Evolutionary conservation across 495 filamentous ascomycete species (phyloP).

Genomic region (Penicillium malachiteum): DNA sequence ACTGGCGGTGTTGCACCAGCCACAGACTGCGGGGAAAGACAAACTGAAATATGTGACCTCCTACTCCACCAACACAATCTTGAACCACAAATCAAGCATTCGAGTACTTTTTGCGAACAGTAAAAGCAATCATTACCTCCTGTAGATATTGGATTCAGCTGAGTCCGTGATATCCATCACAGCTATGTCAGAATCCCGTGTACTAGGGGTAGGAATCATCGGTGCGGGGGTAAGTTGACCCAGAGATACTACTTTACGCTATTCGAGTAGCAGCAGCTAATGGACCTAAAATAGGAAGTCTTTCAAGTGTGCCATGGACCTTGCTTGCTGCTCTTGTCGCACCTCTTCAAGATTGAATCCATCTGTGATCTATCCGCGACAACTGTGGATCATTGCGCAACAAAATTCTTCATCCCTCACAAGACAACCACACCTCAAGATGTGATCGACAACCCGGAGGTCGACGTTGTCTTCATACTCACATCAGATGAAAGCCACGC

Average conservation of each 20-base stretch:
- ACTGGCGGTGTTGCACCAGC: too few species aligned
- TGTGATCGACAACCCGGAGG: conserved; percentile 28
- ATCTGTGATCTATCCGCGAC: conserved; percentile 42
- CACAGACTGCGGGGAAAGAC: too few species aligned
- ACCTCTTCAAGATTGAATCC: conserved; percentile 34
- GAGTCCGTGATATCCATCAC: too few species aligned
- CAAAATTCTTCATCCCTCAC: conserved; percentile 23
- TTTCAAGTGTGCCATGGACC: conserved; percentile 50
- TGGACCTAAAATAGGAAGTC: conserved; percentile 25
- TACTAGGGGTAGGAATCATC: conserved; percentile 35
- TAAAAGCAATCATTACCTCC: too few species aligned
- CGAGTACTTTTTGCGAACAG: too few species aligned
- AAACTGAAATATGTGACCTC: too few species aligned
- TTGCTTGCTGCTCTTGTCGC: conserved; percentile 35
- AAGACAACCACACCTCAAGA: conserved; percentile 24
- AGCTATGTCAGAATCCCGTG: background rate
- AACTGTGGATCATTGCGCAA: conserved; percentile 28
- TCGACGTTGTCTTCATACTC: conserved; percentile 47
- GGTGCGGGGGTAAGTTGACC: conserved; percentile 33
- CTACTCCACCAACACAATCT: too few species aligned
- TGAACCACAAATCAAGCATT: too few species aligned
- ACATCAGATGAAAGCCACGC: conserved; percentile 46
- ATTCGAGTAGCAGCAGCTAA: background rate
- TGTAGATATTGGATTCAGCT: too few species aligned
- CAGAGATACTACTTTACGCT: background rate